Conservation (phyloP, 2,329 filamentous ascomycete species). For the Fusarium sp. region DNA sequence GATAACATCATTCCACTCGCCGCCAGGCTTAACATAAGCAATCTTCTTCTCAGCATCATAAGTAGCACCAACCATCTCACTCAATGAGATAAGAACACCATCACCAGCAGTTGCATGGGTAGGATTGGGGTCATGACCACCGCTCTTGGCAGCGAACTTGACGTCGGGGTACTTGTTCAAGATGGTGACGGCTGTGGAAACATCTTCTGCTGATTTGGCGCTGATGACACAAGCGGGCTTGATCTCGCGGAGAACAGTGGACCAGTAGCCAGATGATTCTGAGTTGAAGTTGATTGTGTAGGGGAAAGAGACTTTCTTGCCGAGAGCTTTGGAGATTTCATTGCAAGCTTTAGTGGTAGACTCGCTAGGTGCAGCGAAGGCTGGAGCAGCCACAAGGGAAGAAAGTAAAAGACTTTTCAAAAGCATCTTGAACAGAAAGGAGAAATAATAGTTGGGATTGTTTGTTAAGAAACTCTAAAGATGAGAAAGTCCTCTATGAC, state of each 20-base stretch:
- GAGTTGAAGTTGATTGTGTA: slow-evolving; percentile 6
- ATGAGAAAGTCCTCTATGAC: not conserved
- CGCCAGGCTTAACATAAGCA: slow-evolving; percentile 24
- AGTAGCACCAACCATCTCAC: slow-evolving; percentile 1
- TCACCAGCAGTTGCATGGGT: slow-evolving; percentile 6
- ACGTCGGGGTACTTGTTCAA: slow-evolving; percentile 25
- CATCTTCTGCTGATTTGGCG: slow-evolving; percentile 2
- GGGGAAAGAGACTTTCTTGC: not conserved
- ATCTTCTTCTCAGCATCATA: slow-evolving; percentile 16
- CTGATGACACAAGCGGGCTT: slow-evolving; percentile 18
- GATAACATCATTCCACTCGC: slow-evolving; percentile 33
- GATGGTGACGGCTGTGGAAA: slow-evolving; percentile 10
- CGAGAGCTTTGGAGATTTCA: slow-evolving; percentile 6
- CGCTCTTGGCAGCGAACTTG: slow-evolving; percentile 19
- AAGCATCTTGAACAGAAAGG: not conserved
- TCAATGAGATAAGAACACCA: slow-evolving; percentile 20
- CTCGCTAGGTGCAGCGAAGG: not conserved
- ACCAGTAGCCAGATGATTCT: not conserved
- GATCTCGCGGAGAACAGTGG: not conserved
- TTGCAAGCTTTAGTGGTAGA: slow-evolving; percentile 8
- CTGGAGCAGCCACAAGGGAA: slow-evolving; percentile 14
- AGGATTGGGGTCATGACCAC: slow-evolving; percentile 24
- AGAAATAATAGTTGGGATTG: not conserved
- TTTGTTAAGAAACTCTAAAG: not conserved
- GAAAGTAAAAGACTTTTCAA: not conserved